Conservation (phyloP, 2,329 filamentous ascomycete species). For the Cordyceps militaris region DNA sequence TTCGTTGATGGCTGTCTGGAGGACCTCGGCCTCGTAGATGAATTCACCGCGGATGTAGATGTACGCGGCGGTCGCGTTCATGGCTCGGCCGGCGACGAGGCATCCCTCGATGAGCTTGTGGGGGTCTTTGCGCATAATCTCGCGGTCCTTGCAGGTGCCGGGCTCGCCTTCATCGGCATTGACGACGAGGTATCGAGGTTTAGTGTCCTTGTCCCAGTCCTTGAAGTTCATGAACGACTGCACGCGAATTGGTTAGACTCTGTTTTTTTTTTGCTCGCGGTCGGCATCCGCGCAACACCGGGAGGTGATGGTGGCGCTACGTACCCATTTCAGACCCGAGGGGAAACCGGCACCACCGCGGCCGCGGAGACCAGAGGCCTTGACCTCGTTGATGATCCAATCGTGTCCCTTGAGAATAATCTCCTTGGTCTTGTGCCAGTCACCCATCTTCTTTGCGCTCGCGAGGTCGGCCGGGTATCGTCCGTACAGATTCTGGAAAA, state of each 20-base stretch:
- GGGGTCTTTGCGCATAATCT: slow-evolving; percentile 99
- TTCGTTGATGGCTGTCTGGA: slow-evolving; percentile 95
- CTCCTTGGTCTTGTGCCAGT: slow-evolving; percentile 99
- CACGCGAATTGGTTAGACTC: slow-evolving; percentile 19
- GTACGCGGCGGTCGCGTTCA: slow-evolving; percentile 98
- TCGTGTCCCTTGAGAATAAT: slow-evolving; percentile 95
- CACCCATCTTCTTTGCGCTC: slow-evolving; percentile 94
- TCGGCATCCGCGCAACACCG: slow-evolving; percentile 13
- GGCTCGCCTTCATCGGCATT: slow-evolving; percentile 99
- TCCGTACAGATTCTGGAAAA: slow-evolving; percentile 98
- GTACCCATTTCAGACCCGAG: slow-evolving; percentile 97
- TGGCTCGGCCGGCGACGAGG: slow-evolving; percentile 88
- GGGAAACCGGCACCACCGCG: slow-evolving; percentile 97
- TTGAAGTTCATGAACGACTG: slow-evolving; percentile 99
- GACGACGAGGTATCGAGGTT: slow-evolving; percentile 93
- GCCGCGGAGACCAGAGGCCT: slow-evolving; percentile 89
- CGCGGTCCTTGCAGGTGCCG: slow-evolving; percentile 97
- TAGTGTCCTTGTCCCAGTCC: slow-evolving; percentile 96
- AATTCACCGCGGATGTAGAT: slow-evolving; percentile 99
- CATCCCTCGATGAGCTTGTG: slow-evolving; percentile 99
- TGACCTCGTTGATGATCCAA: slow-evolving; percentile 97
- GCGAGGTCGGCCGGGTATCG: slow-evolving; percentile 87
- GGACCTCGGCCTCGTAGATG: slow-evolving; percentile 85
- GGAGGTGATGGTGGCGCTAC: too few relatives aligned
- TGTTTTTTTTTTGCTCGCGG: slow-evolving; percentile 7